These are phyloP conservation scores for Hydnum rufescens DNA, from an alignment of 768 basidiomycete species.

Conservation along the genomic window DNA sequence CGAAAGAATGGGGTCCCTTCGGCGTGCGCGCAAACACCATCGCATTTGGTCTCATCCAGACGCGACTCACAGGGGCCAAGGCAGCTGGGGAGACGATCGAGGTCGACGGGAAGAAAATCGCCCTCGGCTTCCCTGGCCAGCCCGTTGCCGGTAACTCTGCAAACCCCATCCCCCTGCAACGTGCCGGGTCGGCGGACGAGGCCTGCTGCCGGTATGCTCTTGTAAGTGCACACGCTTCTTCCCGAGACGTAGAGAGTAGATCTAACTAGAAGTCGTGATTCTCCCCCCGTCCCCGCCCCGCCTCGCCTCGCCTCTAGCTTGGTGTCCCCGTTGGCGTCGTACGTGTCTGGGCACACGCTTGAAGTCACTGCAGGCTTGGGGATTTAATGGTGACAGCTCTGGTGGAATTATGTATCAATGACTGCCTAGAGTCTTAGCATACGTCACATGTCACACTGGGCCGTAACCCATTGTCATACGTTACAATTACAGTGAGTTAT, in stretches of 20 bases:
- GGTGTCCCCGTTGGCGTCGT: constrained; percentile 57
- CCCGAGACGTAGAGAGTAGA: no score
- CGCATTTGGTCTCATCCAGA: constrained; percentile 60
- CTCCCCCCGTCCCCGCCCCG: no score
- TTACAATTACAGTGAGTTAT: no score
- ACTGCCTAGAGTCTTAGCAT: no score
- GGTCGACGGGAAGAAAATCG: constrained; percentile 67
- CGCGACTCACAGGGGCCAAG: constrained; percentile 61
- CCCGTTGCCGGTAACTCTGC: no score
- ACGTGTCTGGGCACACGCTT: constrained; percentile 64
- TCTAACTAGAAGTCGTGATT: no score
- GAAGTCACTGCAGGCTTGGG: constrained; percentile 70
- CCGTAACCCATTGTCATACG: no score
- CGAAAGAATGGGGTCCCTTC: constrained; percentile 74
- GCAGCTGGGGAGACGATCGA: constrained; percentile 57
- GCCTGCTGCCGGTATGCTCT: constrained; percentile 55
- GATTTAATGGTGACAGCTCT: no score
- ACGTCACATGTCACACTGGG: no score
- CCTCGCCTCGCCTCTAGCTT: constrained; percentile 35
- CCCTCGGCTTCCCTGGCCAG: constrained; percentile 47
- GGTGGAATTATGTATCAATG: no score
- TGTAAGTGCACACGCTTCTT: constrained; percentile 29
- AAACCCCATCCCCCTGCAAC: constrained; percentile 36
- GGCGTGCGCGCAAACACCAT: constrained; percentile 68
- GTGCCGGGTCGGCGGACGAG: constrained; percentile 53